These are phyloP conservation scores for Thamnidium elegans DNA, from an alignment of 192 early-diverging fungal species.

Conservation along the genomic window DNA sequence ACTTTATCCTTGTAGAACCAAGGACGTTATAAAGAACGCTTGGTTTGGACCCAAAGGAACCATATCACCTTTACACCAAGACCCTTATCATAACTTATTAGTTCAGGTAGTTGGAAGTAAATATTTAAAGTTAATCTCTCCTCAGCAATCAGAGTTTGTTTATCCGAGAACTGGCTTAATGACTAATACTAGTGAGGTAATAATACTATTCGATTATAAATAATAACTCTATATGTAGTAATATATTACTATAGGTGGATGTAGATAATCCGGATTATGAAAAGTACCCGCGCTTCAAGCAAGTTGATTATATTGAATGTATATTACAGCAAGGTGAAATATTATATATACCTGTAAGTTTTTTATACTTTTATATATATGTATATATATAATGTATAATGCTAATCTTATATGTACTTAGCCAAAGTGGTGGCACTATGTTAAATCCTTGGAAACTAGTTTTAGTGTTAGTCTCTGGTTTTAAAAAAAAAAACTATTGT, in stretches of 20 bases:
- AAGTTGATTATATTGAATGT: conserved; percentile 65
- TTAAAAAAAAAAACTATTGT: conserved; percentile 1
- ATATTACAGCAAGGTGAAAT: conserved; percentile 73
- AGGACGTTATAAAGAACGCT: conserved; percentile 55
- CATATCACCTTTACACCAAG: conserved; percentile 82
- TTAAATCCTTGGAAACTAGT: conserved; percentile 69
- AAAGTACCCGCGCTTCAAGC: conserved; percentile 52
- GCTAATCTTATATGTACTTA: conserved; percentile 30
- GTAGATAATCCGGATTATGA: conserved; percentile 57
- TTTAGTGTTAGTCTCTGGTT: conserved; percentile 93
- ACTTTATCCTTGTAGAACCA: conserved; percentile 24
- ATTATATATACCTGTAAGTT: conserved; percentile 82
- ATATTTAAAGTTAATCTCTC: conserved; percentile 70
- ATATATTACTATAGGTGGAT: conserved; percentile 54
- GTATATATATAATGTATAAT: background rate
- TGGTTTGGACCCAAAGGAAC: conserved; percentile 87
- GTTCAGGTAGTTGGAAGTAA: conserved; percentile 84
- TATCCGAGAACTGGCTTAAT: conserved; percentile 61
- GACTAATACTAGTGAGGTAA: conserved; percentile 70
- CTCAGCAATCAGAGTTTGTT: conserved; percentile 52
- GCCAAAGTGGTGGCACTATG: conserved; percentile 90
- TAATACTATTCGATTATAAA: background rate
- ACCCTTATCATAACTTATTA: conserved; percentile 78
- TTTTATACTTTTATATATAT: background rate
- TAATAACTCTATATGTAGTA: background rate